Conservation (phyloP, 345 rosid species). For the Hypericum androsaemum region DNA sequence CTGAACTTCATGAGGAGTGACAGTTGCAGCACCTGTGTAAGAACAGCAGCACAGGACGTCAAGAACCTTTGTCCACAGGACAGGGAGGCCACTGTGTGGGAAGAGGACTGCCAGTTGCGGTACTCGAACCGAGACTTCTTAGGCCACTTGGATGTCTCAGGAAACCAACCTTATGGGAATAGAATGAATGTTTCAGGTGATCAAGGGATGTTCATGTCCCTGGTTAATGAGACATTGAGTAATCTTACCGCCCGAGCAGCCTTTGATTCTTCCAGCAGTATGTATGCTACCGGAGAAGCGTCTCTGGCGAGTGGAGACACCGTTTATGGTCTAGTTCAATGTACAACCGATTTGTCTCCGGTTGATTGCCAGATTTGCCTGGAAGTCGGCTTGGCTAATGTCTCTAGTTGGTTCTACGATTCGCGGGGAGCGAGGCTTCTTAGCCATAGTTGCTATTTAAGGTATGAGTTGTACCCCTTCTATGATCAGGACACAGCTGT, state of each 20-base stretch:
- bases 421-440: conserved; percentile 28
- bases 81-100: conserved; percentile 26
- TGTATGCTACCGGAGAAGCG: conserved; percentile 9
- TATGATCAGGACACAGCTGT: conserved; percentile 15
- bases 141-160: conserved; percentile 19
- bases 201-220: conserved; percentile 14
- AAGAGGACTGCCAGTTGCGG: conserved; percentile 28
- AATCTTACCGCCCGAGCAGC: conserved; percentile 16
- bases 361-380: conserved; percentile 28
- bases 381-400: conserved; percentile 17
- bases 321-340: conserved; percentile 26
- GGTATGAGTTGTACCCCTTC: conserved; percentile 33
- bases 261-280: conserved; percentile 5
- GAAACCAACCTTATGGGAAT: conserved; percentile 17
- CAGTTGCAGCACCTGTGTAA: conserved; percentile 14
- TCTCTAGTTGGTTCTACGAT: conserved; percentile 13
- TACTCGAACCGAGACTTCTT: conserved; percentile 21
- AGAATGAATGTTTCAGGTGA: conserved; percentile 6
- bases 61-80: conserved; percentile 14
- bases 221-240: conserved; percentile 18
- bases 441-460: conserved; percentile 35
- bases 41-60: conserved; percentile 13
- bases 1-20: conserved; percentile 14
- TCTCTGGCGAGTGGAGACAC: conserved; percentile 3
- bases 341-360: conserved; percentile 23